These are phyloP conservation scores for Trametes coccinea DNA, from an alignment of 768 basidiomycete species.

Conservation along the genomic window DNA sequence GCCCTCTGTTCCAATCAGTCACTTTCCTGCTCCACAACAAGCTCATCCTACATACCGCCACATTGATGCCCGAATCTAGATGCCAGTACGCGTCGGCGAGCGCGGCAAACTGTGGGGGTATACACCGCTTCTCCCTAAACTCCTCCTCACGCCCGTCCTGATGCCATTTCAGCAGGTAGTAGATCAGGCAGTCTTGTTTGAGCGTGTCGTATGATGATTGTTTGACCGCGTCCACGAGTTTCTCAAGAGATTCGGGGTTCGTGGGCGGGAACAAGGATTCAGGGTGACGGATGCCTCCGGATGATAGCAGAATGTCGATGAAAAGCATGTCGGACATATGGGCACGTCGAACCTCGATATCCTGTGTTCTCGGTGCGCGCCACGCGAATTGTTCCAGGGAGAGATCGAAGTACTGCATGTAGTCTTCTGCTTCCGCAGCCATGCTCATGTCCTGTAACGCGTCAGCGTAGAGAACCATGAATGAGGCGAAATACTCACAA, in stretches of 20 bases:
- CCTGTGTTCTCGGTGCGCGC: conserved; percentile 49
- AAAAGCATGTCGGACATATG: conserved; percentile 63
- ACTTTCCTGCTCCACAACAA: background rate
- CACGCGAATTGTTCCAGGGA: conserved; percentile 58
- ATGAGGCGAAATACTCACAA: background rate
- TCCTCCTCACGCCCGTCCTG: conserved; percentile 57
- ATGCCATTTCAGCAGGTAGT: conserved; percentile 81
- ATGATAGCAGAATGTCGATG: conserved; percentile 69
- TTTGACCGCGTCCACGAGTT: conserved; percentile 61
- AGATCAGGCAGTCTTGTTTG: conserved; percentile 80
- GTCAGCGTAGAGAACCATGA: background rate
- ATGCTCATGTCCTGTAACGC: conserved; percentile 11
- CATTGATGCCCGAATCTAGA: conserved; percentile 67
- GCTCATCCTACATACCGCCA: conserved; percentile 51
- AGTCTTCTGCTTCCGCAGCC: background rate
- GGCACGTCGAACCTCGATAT: conserved; percentile 65
- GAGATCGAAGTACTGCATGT: conserved; percentile 47
- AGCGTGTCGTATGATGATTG: conserved; percentile 66
- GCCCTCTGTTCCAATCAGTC: conserved; percentile 50
- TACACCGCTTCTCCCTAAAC: conserved; percentile 55
- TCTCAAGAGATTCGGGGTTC: conserved; percentile 52
- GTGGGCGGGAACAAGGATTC: conserved; percentile 70
- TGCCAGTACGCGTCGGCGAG: conserved; percentile 87
- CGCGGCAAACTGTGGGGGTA: conserved; percentile 73
- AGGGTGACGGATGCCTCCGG: conserved; percentile 60